Conservation (phyloP, 1,284 basidiomycete species). For the Ustilago nuda region DNA sequence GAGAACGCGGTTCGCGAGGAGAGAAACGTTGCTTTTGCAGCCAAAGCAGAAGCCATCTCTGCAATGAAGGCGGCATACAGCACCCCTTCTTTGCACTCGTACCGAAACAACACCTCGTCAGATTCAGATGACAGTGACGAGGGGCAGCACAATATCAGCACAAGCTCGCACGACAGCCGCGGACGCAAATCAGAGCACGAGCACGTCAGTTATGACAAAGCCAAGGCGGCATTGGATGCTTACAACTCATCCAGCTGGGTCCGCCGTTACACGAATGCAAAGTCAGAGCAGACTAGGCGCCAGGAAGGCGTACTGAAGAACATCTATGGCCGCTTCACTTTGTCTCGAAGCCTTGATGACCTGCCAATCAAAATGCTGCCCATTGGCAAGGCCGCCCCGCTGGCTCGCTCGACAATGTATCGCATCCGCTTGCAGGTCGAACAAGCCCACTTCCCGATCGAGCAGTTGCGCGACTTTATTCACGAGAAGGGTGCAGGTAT, state of each 20-base stretch:
- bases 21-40: conserved; percentile 83
- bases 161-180: conserved; percentile 20
- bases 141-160: conserved; percentile 17
- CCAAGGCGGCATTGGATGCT: conserved; percentile 78
- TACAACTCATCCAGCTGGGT: conserved; percentile 86
- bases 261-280: conserved; percentile 59
- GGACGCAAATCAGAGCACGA: conserved; percentile 10
- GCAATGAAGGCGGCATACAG: conserved; percentile 69
- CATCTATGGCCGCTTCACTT: conserved; percentile 61
- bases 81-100: conserved; percentile 51
- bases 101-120: conserved; percentile 10
- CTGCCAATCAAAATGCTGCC: conserved; percentile 72
- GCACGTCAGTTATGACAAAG: conserved; percentile 72
- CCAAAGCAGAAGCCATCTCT: conserved; percentile 75
- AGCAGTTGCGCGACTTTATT: conserved; percentile 77
- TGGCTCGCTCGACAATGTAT: conserved; percentile 79
- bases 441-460: conserved; percentile 76
- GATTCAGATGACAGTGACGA: conserved; percentile 6
- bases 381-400: conserved; percentile 75
- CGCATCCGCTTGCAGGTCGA: conserved; percentile 75
- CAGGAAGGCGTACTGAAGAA: conserved; percentile 70
- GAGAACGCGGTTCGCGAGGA: conserved; percentile 82
- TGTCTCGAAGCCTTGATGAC: conserved; percentile 40
- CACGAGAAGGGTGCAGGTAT: conserved; percentile 78
- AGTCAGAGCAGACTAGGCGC: conserved; percentile 71